Conservation (phyloP, 345 rosid genomes). For the Leavenworthia alabamica region DNA sequence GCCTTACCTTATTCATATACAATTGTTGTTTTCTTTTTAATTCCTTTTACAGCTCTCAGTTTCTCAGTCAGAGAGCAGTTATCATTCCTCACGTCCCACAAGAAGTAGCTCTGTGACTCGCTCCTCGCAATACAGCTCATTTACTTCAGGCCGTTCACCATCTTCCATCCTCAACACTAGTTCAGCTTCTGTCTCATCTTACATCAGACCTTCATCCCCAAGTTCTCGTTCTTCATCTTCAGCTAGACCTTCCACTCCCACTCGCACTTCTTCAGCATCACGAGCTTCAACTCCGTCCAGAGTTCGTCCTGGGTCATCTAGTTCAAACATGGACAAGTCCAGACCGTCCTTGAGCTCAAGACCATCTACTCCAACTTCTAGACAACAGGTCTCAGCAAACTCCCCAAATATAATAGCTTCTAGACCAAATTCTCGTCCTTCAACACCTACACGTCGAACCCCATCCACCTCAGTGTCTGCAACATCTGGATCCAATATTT, state of each 20-base stretch:
- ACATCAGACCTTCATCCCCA: slow-evolving; percentile 82
- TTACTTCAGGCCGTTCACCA: slow-evolving; percentile 55
- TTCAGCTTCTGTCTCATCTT: slow-evolving; percentile 89
- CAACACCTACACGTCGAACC: slow-evolving; percentile 82
- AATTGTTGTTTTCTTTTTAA: background rate
- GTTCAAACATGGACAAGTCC: slow-evolving; percentile 46
- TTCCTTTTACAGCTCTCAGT: slow-evolving; percentile 62
- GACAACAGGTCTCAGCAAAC: slow-evolving; percentile 65
- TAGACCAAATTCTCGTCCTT: slow-evolving; percentile 77
- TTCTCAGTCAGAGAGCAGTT: slow-evolving; percentile 67
- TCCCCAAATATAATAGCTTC: slow-evolving; percentile 38
- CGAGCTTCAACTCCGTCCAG: slow-evolving; percentile 82
- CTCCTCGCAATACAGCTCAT: slow-evolving; percentile 65
- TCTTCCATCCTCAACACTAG: slow-evolving; percentile 80
- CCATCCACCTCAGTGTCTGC: slow-evolving; percentile 49
- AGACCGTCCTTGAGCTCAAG: slow-evolving; percentile 59
- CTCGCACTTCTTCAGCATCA: slow-evolving; percentile 46
- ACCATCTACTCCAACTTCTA: slow-evolving; percentile 80
- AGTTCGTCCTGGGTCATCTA: slow-evolving; percentile 51
- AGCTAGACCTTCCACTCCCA: slow-evolving; percentile 75
- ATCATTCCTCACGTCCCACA: slow-evolving; percentile 64
- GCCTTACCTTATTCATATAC: slow-evolving; percentile 11
- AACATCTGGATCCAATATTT: slow-evolving; percentile 36
- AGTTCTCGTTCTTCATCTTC: slow-evolving; percentile 53
- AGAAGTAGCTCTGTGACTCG: slow-evolving; percentile 91